phyloP scores from a whole-genome alignment of 2,329 filamentous ascomycete species.

The Tolypocladium nubicola region DNA sequence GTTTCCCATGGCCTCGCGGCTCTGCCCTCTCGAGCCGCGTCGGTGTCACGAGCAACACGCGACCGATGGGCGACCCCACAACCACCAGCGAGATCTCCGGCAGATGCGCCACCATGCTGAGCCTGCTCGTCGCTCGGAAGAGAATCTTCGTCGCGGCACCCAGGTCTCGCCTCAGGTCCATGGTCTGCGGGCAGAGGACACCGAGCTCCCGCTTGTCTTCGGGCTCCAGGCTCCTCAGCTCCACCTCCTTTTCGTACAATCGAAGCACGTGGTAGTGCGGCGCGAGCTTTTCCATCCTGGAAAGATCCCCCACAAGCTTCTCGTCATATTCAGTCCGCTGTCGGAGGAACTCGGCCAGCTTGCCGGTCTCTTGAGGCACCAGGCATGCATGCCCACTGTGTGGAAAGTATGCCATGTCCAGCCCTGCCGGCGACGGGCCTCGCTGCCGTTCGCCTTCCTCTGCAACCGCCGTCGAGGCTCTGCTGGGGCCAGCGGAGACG shows the following conservation, averaged over 20 bases:
- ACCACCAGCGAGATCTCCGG: slow-evolving; percentile 62
- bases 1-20: slow-evolving; percentile 8
- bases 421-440: not conserved
- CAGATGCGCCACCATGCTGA: slow-evolving; percentile 54
- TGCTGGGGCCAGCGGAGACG: not conserved
- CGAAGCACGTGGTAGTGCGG: slow-evolving; percentile 29
- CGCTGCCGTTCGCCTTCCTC: slow-evolving; percentile 1
- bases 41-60: slow-evolving; percentile 53
- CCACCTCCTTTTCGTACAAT: slow-evolving; percentile 37
- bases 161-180: slow-evolving; percentile 14
- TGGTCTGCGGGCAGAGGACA: slow-evolving; percentile 18
- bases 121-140: slow-evolving; percentile 22
- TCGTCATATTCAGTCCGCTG: slow-evolving; percentile 7
- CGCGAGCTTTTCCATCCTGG: slow-evolving; percentile 1
- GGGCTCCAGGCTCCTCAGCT: slow-evolving; percentile 27
- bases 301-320: not conserved
- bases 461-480: too few species aligned
- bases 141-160: slow-evolving; percentile 10
- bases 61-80: slow-evolving; percentile 55
- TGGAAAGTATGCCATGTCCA: slow-evolving; percentile 25
- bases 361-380: slow-evolving; percentile 5
- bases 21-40: slow-evolving; percentile 19
- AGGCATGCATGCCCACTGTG: slow-evolving; percentile 15
- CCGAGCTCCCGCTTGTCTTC: slow-evolving; percentile 16
- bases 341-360: slow-evolving; percentile 12